Evolutionary conservation across 305 asterid genomes (phyloP).

Genomic region (Solanum hybrid): DNA sequence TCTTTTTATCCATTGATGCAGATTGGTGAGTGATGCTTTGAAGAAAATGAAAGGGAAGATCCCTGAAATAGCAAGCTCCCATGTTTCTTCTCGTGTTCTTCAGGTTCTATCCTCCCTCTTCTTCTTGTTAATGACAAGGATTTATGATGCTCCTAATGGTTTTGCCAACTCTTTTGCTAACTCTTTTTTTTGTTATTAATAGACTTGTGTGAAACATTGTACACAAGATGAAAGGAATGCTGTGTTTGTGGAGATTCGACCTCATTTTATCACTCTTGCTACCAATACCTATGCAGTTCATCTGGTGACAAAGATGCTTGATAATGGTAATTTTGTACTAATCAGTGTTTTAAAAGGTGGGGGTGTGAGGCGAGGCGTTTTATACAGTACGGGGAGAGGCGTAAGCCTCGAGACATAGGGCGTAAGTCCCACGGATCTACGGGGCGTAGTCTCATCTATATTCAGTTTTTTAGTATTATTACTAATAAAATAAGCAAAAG

Average conservation of each 20-base stretch:
- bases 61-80: constrained; percentile 82
- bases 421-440: no score
- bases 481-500: no score
- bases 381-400: no score
- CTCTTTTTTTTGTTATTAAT: constrained; percentile 16
- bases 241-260: constrained; percentile 68
- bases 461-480: no score
- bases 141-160: constrained; percentile 1
- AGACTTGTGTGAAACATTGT: constrained; percentile 87
- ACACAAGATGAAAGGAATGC: constrained; percentile 71
- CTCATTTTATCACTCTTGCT: constrained; percentile 59
- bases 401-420: no score
- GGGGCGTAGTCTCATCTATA: no score
- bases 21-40: constrained; percentile 74
- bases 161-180: neutral
- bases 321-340: constrained; percentile 43
- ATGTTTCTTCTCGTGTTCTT: constrained; percentile 81
- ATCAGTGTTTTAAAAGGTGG: no score
- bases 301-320: constrained; percentile 77
- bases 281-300: constrained; percentile 77
- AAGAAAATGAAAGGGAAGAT: constrained; percentile 82
- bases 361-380: no score
- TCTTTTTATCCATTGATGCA: constrained; percentile 14
- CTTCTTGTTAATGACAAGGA: neutral
- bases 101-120: constrained; percentile 44